A percentile compares a stretch with the other conserved stretches of the same genome.
These are phyloP conservation scores for Kondoa malvinella DNA, from an alignment of 768 basidiomycete genomes.

Conservation along the genomic window DNA sequence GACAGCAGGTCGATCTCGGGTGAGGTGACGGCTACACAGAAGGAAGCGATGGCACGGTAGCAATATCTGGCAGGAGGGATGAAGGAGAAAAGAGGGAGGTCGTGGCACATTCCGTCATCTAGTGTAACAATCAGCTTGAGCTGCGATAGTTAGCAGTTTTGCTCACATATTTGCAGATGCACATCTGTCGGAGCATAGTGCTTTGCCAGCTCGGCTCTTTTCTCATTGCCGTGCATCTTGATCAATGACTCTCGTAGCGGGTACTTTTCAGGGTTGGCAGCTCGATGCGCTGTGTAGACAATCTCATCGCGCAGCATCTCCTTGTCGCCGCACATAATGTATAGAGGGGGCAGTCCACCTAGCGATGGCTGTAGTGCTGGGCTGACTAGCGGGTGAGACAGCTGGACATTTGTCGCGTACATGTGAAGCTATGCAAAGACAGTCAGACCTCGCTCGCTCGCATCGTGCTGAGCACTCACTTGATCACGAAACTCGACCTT, in stretches of 20 bases:
- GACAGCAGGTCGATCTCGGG: slow-evolving; percentile 7
- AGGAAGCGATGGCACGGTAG: slow-evolving; percentile 34
- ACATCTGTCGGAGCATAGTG: slow-evolving; percentile 24
- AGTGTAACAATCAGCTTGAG: too few relatives aligned
- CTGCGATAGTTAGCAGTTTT: too few relatives aligned
- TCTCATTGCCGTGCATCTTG: slow-evolving; percentile 32
- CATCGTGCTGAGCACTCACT: slow-evolving; percentile 26
- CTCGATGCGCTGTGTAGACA: slow-evolving; percentile 73
- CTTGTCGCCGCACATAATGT: slow-evolving; percentile 60
- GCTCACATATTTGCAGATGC: slow-evolving; percentile 25
- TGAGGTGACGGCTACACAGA: slow-evolving; percentile 32
- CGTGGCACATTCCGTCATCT: slow-evolving; percentile 24
- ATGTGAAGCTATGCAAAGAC: slow-evolving; percentile 47
- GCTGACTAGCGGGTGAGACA: slow-evolving; percentile 61
- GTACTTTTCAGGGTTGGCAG: slow-evolving; percentile 62
- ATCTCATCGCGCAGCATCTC: slow-evolving; percentile 87
- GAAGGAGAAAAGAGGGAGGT: slow-evolving; percentile 24
- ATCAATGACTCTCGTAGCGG: slow-evolving; percentile 45
- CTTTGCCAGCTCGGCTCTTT: slow-evolving; percentile 8
- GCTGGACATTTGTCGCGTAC: slow-evolving; percentile 54
- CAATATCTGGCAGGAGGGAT: slow-evolving; percentile 32
- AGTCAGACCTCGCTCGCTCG: slow-evolving; percentile 25
- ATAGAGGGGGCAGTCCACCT: slow-evolving; percentile 73
- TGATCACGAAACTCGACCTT: slow-evolving; percentile 22
- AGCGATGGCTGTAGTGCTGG: slow-evolving; percentile 57